Evolutionary conservation across 2,329 filamentous ascomycete species (phyloP), one percentile per base, ranked within the genome.

Genomic region (Talaromyces marneffei): DNA sequence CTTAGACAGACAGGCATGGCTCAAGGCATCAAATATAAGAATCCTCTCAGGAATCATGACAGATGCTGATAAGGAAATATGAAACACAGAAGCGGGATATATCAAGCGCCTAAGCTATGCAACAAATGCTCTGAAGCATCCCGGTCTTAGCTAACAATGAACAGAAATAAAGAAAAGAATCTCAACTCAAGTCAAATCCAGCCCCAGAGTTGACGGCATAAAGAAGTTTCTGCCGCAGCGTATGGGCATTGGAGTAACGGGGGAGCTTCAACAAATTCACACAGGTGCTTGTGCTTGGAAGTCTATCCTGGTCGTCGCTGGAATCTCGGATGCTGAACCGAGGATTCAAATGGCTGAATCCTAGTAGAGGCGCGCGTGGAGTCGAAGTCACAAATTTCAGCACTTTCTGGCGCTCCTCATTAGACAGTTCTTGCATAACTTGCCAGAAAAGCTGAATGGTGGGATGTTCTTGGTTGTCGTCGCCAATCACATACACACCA

Each of bases 301-400:
- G 78, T 62, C 94, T 82, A 53, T 85, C 83, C 75, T 93, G 84
- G 70, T 95, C 91, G 27, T 78, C 78, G 4, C 90, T 89, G 0
- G 86, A 87, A 75, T 99, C 94, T 4, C 94, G 81, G 65, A 99
- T 97, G 70, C 87, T 93, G 74, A 99, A 99, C 40, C 82, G 81
- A 2, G 94, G 94, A 61, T 87, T 89, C 65, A 99, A 78, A 70
- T 94, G 89, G 18, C 86, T 85, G 71, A 99, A 99, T 0, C 94
- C 94, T 2, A 97, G 78, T 48, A 99, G 78, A 2, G 94, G 94
- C 31, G 92, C 93, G 39, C 94, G 83, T 0, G 94, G 93, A 9
- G 94, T 97, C 29, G 89, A 93, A 4, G 92, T 99, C 52, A 97
- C 94, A 68, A 97, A 99, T 71, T 96, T 96, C 65, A 99, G 82